Conservation (phyloP, 192 early-diverging fungal species). For the Coemansia sp. region DNA sequence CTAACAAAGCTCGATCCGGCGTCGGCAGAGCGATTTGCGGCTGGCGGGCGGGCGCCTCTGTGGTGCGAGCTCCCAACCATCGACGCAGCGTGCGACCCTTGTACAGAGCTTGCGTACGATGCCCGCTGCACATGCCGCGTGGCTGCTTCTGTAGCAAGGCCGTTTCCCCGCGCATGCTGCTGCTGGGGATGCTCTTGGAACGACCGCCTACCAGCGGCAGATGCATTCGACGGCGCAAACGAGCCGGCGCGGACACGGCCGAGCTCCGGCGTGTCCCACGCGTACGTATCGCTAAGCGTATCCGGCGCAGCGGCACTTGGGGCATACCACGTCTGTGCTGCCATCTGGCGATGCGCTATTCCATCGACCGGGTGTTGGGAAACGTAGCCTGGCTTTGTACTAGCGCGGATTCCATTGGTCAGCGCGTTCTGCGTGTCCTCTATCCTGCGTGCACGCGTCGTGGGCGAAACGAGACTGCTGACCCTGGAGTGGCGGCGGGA, state of each 20-base stretch:
- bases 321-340: constrained; percentile 23
- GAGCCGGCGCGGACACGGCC: constrained; percentile 41
- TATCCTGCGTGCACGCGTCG: constrained; percentile 33
- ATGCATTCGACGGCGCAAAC: constrained; percentile 13
- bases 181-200: constrained; percentile 14
- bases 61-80: constrained; percentile 27
- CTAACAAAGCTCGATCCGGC: constrained; percentile 40
- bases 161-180: constrained; percentile 21
- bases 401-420: constrained; percentile 18
- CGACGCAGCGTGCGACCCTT: constrained; percentile 27
- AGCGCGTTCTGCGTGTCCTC: constrained; percentile 50
- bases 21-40: constrained; percentile 15
- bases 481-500: constrained; percentile 28
- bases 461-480: constrained; percentile 44
- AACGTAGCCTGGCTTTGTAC: constrained; percentile 2
- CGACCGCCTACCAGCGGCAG: constrained; percentile 2
- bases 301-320: constrained; percentile 3
- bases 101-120: constrained; percentile 36
- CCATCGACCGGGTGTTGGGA: constrained; percentile 5
- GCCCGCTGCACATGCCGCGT: constrained; percentile 30
- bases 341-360: constrained; percentile 9
- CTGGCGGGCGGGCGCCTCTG: constrained; percentile 8
- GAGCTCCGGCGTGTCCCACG: constrained; percentile 26
- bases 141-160: constrained; percentile 14
- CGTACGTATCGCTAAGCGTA: constrained; percentile 41